A percentile compares a stretch with the other conserved stretches of the same genome.
Evolutionary conservation across 139 green algal species (phyloP).

Genomic region (Micractinium conductrix): DNA sequence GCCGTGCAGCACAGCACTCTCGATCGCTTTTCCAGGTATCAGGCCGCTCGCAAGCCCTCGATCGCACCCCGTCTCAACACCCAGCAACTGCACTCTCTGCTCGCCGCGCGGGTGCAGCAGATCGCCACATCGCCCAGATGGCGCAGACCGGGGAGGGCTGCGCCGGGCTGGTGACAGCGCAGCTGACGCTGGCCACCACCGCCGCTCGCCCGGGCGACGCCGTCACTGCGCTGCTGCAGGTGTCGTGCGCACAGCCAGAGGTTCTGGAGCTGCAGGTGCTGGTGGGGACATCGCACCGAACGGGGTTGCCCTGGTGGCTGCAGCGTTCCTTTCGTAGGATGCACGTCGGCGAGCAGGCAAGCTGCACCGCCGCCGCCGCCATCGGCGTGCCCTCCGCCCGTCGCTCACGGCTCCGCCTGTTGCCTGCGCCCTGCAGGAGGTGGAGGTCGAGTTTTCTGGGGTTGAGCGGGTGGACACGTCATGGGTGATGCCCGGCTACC

Average conservation of each 20-base stretch:
- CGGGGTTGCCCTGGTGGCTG: no score
- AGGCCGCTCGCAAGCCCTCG: no score
- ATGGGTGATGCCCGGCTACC: constrained; percentile 51
- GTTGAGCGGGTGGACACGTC: constrained; percentile 57
- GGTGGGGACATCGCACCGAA: no score
- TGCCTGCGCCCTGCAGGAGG: no score
- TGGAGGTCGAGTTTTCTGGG: constrained; percentile 48
- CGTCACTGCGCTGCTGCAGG: constrained; percentile 44
- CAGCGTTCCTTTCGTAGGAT: no score
- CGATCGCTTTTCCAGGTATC: no score
- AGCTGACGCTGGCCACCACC: constrained; percentile 22
- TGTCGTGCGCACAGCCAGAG: constrained; percentile 31
- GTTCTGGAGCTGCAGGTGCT: constrained; percentile 38
- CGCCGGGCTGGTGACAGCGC: not conserved
- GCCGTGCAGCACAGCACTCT: no score
- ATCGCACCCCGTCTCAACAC: not conserved
- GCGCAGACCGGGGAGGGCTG: not conserved
- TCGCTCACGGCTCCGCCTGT: no score
- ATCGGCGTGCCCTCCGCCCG: no score
- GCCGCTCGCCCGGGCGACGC: constrained; percentile 39
- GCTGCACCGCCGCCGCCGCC: no score
- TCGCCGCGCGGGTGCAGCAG: not conserved
- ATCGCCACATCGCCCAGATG: not conserved
- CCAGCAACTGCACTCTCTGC: not conserved
- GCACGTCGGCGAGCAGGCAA: no score